Percentiles rank a stretch among this genome's conserved stretches.
Evolutionary conservation across 2,329 filamentous ascomycete species (phyloP).

Genomic region (Dothideomycetes sp.): DNA sequence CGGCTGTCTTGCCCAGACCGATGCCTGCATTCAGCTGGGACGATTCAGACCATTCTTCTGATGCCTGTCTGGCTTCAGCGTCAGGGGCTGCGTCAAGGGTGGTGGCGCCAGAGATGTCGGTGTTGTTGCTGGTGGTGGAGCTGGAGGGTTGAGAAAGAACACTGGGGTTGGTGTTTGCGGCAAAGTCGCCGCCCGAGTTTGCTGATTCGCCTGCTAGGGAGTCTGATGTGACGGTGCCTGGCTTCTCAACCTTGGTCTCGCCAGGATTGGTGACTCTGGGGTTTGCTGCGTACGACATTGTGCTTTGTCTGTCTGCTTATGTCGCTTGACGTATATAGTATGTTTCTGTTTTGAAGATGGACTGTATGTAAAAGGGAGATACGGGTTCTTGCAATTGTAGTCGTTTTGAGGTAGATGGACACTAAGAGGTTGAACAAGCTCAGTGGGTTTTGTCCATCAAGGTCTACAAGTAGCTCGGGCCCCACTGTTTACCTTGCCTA

Average conservation of each 20-base stretch:
- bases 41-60: constrained; percentile 27
- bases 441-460: too few relatives aligned
- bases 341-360: too few relatives aligned
- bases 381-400: too few relatives aligned
- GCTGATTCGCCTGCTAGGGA: constrained; percentile 69
- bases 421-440: too few relatives aligned
- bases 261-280: constrained; percentile 33
- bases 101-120: constrained; percentile 42
- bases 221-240: constrained; percentile 54
- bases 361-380: too few relatives aligned
- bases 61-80: constrained; percentile 33
- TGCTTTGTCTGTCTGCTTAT: neutral
- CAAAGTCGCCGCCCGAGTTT: constrained; percentile 47
- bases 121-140: constrained; percentile 46
- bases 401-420: too few relatives aligned
- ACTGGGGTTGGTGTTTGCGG: constrained; percentile 44
- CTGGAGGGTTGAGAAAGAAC: constrained; percentile 37
- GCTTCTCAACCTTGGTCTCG: constrained; percentile 47
- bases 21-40: constrained; percentile 27
- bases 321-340: too few relatives aligned
- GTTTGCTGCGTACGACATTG: neutral
- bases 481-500: too few relatives aligned
- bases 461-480: too few relatives aligned
- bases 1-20: constrained; percentile 24
- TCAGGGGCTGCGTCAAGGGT: constrained; percentile 38